Conservation (phyloP, 192 early-diverging fungal genomes). For the Rhizophagus clarus region DNA sequence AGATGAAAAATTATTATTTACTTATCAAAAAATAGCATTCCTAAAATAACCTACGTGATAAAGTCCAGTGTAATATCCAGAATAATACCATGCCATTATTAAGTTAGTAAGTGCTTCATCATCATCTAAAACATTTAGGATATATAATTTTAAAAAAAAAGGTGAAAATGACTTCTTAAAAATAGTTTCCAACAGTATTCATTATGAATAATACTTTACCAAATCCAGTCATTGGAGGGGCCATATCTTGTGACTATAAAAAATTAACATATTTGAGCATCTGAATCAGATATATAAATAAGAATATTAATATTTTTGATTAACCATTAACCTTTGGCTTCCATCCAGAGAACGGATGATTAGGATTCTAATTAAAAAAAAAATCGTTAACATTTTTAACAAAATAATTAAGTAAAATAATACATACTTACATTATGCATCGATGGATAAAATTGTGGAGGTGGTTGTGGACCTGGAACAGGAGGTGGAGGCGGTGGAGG, state of each 20-base stretch:
- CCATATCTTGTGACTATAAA: neutral
- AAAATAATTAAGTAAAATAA: neutral
- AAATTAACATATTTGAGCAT: neutral
- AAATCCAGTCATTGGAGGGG: neutral
- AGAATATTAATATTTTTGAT: neutral
- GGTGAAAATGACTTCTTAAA: neutral
- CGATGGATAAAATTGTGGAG: slow-evolving; percentile 12
- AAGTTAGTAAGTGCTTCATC: slow-evolving; percentile 66
- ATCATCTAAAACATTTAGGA: slow-evolving; percentile 42
- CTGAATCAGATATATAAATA: neutral
- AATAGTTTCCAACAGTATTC: neutral
- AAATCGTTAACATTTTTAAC: neutral
- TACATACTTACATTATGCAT: neutral
- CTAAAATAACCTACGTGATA: slow-evolving; percentile 51
- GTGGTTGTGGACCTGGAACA: neutral
- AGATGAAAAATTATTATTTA: neutral
- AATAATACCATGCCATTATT: slow-evolving; percentile 77
- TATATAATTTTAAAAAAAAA: neutral
- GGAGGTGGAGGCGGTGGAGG: slow-evolving; percentile 1
- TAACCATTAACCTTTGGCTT: neutral
- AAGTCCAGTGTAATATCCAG: slow-evolving; percentile 73
- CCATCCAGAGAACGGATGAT: neutral
- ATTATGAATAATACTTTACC: neutral
- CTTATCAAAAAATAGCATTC: neutral
- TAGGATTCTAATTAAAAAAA: neutral